Conservation (phyloP, 257 asterid species). For the Fraxinus pennsylvanica region DNA sequence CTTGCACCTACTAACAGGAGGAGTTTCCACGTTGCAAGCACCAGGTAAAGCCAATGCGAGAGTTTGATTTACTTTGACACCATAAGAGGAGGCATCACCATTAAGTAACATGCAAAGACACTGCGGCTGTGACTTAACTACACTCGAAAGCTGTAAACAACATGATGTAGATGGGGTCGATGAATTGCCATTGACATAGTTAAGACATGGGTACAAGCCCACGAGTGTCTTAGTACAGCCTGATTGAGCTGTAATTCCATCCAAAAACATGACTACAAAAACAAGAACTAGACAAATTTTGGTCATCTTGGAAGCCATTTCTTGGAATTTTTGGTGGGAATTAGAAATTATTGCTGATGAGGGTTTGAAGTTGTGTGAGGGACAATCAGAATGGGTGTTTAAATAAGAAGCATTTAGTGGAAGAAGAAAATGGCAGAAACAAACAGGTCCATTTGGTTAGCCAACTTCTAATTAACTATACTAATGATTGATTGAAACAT, state of each 20-base stretch:
- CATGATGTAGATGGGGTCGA: slow-evolving; percentile 52
- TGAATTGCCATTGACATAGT: slow-evolving; percentile 52
- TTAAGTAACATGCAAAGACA: slow-evolving; percentile 53
- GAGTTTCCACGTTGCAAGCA: slow-evolving; percentile 55
- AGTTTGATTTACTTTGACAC: slow-evolving; percentile 52
- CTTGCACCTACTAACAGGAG: slow-evolving; percentile 50
- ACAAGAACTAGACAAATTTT: slow-evolving; percentile 24
- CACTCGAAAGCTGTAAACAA: slow-evolving; percentile 49
- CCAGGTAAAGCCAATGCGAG: slow-evolving; percentile 51
- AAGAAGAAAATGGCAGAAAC: slow-evolving; percentile 13
- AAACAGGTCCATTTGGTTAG: slow-evolving; percentile 32
- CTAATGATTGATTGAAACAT: slow-evolving; percentile 8
- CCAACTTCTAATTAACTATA: slow-evolving; percentile 29
- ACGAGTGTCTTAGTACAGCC: slow-evolving; percentile 42
- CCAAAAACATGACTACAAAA: slow-evolving; percentile 20
- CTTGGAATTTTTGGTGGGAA: neutral
- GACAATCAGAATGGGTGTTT: slow-evolving; percentile 5
- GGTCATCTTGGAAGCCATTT: slow-evolving; percentile 38
- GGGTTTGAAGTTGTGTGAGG: slow-evolving; percentile 24
- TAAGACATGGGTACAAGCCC: slow-evolving; percentile 56
- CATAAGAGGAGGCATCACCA: slow-evolving; percentile 38
- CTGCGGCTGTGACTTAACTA: slow-evolving; percentile 47
- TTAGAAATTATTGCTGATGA: neutral
- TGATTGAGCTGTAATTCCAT: slow-evolving; percentile 39
- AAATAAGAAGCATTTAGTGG: slow-evolving; percentile 25